These are phyloP conservation scores for Tremellales sp. DNA, from an alignment of 1,284 basidiomycete genomes.

Conservation along the genomic window DNA sequence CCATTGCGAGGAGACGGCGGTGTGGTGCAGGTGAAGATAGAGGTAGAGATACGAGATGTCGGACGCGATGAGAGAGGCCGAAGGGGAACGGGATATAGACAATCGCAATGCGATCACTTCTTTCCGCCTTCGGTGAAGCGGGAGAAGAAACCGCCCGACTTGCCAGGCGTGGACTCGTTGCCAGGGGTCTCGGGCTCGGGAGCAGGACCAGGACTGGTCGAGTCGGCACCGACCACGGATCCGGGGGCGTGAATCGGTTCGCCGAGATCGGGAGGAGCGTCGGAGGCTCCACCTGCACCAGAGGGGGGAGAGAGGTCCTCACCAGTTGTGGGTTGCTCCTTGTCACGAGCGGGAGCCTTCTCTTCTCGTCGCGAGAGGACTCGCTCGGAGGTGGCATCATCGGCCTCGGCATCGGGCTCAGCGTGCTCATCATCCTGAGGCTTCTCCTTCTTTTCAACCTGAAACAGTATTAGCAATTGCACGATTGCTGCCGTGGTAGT, in stretches of 20 bases:
- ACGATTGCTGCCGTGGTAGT: neutral
- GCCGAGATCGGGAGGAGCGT: constrained; percentile 9
- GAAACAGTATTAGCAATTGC: neutral
- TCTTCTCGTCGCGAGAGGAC: constrained; percentile 41
- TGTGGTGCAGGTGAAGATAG: no score
- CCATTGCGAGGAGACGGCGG: no score
- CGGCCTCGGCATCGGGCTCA: constrained; percentile 15
- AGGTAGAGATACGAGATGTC: no score
- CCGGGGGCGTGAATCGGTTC: neutral
- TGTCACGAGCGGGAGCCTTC: constrained; percentile 44
- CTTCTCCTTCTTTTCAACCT: constrained; percentile 46
- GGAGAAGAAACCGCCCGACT: neutral
- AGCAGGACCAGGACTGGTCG: neutral
- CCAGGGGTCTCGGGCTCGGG: neutral
- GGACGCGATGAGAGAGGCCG: no score
- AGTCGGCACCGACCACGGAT: neutral
- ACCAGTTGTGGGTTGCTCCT: constrained; percentile 45
- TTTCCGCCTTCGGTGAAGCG: neutral
- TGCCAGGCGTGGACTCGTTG: neutral
- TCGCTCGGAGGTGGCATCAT: constrained; percentile 15
- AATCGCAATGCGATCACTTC: no score
- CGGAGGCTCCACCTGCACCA: no score
- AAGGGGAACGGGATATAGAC: no score
- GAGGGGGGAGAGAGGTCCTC: constrained; percentile 25
- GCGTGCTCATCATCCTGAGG: constrained; percentile 19